Evolutionary conservation across 139 green algal species (phyloP), one percentile per base, ranked within the genome.

Genomic region (Trebouxia sp.): DNA sequence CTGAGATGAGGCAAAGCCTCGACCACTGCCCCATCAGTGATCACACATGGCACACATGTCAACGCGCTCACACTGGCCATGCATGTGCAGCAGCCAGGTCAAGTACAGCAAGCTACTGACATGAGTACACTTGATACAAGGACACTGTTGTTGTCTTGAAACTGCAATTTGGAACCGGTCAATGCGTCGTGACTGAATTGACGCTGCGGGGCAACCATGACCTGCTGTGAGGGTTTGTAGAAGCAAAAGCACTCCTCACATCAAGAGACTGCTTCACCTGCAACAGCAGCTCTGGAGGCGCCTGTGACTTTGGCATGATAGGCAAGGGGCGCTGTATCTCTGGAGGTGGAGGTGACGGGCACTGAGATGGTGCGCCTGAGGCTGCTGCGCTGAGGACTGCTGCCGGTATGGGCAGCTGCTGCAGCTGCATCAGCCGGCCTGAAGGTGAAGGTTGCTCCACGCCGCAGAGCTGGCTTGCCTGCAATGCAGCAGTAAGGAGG

Each of bases 261-360:
- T 0, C 35, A 5, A 65, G 30, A 1, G 0, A 0, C 5, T 3
- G 10, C n/a, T 20, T 3, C 15, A 72, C 62, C 62, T 72, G 62
- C 62, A 72, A 72, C 62, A 30, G 62, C 62, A 72, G 62, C 15
- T 41, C 62, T 43, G 62, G 62, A 72, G 32, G 62, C 62, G 28
- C 62, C 62, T 28, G 37, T 22, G 9, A 41, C 62, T 15, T 72
- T 72, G 35, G 62, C 62, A 72, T 72, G 62, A 35, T 45, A 72
- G 32, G 62, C 62, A 11, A 72, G 32, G 11, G 62, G 62, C 10
- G 62, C 62, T 30, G 62, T 72, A 24, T 72, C 62, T 42, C 62
- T n/a, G 1, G 62, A 72, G 15, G 62, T 72, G 7, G 62, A 72
- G 11, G 62, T 72, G 62, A 72, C 62, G 11, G 62, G 62, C 62